Evolutionary conservation across 192 early-diverging fungal genomes (phyloP).

Genomic region (Lobulomyces angularis): DNA sequence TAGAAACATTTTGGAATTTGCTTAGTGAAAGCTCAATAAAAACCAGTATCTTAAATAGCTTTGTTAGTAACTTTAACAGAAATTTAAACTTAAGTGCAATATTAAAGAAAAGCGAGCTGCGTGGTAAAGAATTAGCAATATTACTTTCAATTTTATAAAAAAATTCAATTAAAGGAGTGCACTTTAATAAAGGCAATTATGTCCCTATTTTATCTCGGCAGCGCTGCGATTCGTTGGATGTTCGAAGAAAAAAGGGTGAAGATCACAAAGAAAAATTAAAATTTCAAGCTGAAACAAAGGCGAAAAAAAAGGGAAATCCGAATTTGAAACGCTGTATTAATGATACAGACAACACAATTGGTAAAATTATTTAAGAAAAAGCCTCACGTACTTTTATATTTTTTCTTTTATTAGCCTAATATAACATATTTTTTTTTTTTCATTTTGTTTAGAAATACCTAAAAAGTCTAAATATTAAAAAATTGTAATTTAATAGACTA

Average conservation of each 20-base stretch:
- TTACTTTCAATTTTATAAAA: not conserved
- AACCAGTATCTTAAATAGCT: not conserved
- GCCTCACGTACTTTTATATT: not conserved
- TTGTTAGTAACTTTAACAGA: not conserved
- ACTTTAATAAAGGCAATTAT: not conserved
- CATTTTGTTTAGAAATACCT: not conserved
- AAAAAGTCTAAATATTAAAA: constrained; percentile 18
- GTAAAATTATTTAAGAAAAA: not conserved
- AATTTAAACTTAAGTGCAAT: not conserved
- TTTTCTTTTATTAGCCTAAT: not conserved
- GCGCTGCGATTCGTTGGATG: not conserved
- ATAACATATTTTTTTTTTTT: constrained; percentile 4
- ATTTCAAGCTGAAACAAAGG: not conserved
- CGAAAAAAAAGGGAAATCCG: constrained; percentile 3
- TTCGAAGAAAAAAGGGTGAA: not conserved
- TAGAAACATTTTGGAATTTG: not conserved
- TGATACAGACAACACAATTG: not conserved
- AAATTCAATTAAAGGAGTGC: not conserved
- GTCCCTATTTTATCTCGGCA: not conserved
- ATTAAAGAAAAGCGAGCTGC: not conserved
- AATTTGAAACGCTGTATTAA: constrained; percentile 9
- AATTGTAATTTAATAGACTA: too few relatives aligned
- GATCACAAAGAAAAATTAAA: not conserved
- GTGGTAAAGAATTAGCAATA: not conserved
- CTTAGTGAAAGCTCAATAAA: not conserved